Evolutionary conservation across 2,329 filamentous ascomycete genomes (phyloP), one percentile per base, ranked within the genome.

Genomic region (Colletotrichum sojae): DNA sequence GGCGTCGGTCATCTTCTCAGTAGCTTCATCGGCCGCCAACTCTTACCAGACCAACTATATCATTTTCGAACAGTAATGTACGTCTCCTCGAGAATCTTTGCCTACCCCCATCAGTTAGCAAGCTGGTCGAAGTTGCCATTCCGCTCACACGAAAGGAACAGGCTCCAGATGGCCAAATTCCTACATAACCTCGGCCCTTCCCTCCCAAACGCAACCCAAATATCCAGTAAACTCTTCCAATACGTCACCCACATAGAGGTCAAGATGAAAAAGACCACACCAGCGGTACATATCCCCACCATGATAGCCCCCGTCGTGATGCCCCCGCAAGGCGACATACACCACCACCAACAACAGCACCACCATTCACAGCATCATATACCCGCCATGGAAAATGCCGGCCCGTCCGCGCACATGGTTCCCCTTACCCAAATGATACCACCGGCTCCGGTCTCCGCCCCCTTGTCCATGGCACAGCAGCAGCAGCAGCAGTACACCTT

Each of bases 201-300:
- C 5, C 61, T 72, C 1, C 71, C 71, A 12, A 61, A 67, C 5
- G 71, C 71, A 15, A 56, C 61, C n/a, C 64, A 69, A 16, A 69
- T 65, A 16, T 61, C 58, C 15, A 69, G 64, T 13, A 69, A 68
- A 20, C 59, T 72, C 4, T 54, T 61, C 10, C 60, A 62, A 31
- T 70, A 72, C 25, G 71, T 72, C n/a, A 55, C 58, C 25, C 63
- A 67, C 6, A 64, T 72, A 18, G 71, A 72, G 39, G 69, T 69
- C 12, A 68, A 68, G 39, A 65, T 71, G 4, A 31, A 53, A 18
- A 48, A 27, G 46, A 9, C 10, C 9, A 9, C 31, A 6, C 8
- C 46, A 13, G 46, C 46, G 5, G 10, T n/a, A n/a, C 46, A 20
- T 5, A 12, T 22, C 10, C 46, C 10, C 6, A 5, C 46, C n/a